Percentiles rank a stretch among this genome's conserved stretches.
Conservation (phyloP, 129 eudicot genomes). For the Smallanthus sonchifolius region DNA sequence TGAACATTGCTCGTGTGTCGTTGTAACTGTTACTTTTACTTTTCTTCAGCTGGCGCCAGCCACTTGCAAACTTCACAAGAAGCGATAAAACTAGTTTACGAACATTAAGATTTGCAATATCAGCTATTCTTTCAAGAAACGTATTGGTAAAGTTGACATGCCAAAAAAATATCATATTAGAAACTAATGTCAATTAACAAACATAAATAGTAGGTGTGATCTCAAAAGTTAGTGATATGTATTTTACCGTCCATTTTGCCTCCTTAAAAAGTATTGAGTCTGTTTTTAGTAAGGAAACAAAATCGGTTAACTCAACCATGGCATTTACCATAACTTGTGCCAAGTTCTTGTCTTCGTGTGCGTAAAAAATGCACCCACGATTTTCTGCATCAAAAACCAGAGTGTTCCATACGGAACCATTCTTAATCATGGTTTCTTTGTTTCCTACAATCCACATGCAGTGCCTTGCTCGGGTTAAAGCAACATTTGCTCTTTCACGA, state of each 20-base stretch:
- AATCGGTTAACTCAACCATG: conserved; percentile 28
- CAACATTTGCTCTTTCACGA: conserved; percentile 58
- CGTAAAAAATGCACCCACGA: conserved; percentile 48
- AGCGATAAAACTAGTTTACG: conserved; percentile 28
- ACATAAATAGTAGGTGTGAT: not conserved
- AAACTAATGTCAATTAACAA: not conserved
- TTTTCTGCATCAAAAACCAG: conserved; percentile 52
- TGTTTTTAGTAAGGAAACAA: conserved; percentile 4
- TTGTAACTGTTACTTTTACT: not conserved
- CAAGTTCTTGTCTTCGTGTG: conserved; percentile 44
- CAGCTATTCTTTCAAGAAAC: conserved; percentile 22
- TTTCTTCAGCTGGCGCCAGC: conserved; percentile 33
- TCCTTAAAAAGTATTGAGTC: conserved; percentile 29
- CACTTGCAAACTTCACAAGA: conserved; percentile 37
- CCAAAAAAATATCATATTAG: not conserved
- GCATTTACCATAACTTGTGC: conserved; percentile 36
- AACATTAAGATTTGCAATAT: conserved; percentile 5
- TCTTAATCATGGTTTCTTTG: conserved; percentile 41
- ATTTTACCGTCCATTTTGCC: conserved; percentile 56
- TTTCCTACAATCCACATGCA: conserved; percentile 72
- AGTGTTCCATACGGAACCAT: conserved; percentile 58
- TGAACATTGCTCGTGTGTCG: not conserved
- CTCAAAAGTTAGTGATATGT: too few relatives aligned
- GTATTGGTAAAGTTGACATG: conserved; percentile 38
- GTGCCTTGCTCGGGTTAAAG: conserved; percentile 73